Evolutionary conservation across 495 filamentous ascomycete genomes (phyloP).

Genomic region (Cairneyella variabilis): DNA sequence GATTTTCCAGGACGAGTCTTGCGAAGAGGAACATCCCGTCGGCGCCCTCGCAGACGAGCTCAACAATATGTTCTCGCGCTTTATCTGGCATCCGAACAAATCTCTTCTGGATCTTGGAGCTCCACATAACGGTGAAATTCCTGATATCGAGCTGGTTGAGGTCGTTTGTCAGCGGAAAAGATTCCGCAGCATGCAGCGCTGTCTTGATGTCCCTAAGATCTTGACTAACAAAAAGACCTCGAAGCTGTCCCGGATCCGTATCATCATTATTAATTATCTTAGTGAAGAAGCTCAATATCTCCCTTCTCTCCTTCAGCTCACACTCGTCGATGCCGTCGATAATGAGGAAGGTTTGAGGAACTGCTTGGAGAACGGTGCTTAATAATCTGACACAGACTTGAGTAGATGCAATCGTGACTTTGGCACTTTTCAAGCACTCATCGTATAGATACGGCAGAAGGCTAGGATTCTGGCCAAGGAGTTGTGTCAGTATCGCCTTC

Average conservation of each 20-base stretch:
- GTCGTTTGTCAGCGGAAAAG: slow-evolving; percentile 21
- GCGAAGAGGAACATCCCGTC: slow-evolving; percentile 46
- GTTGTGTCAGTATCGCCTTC: slow-evolving; percentile 34
- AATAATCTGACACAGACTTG: slow-evolving; percentile 29
- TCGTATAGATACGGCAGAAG: slow-evolving; percentile 33
- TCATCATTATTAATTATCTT: slow-evolving; percentile 25
- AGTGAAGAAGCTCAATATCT: slow-evolving; percentile 26
- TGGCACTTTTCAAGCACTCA: slow-evolving; percentile 23
- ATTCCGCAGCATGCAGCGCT: slow-evolving; percentile 22
- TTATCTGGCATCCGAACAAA: slow-evolving; percentile 21
- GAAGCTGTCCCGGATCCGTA: slow-evolving; percentile 11
- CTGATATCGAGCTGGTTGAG: slow-evolving; percentile 32
- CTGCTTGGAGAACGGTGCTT: slow-evolving; percentile 24
- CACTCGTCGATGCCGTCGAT: slow-evolving; percentile 47
- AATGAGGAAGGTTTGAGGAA: slow-evolving; percentile 30
- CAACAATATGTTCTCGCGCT: slow-evolving; percentile 16
- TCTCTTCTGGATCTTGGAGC: slow-evolving; percentile 23
- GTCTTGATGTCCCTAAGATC: slow-evolving; percentile 30
- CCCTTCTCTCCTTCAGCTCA: slow-evolving; percentile 26
- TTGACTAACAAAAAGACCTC: slow-evolving; percentile 39
- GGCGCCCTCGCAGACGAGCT: slow-evolving; percentile 23
- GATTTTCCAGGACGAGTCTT: slow-evolving; percentile 38
- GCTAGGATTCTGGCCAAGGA: slow-evolving; percentile 31
- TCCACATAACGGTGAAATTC: slow-evolving; percentile 23
- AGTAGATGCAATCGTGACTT: slow-evolving; percentile 26